Evolutionary conservation across 768 basidiomycete genomes (phyloP).

Genomic region (Baorangia bicolor): DNA sequence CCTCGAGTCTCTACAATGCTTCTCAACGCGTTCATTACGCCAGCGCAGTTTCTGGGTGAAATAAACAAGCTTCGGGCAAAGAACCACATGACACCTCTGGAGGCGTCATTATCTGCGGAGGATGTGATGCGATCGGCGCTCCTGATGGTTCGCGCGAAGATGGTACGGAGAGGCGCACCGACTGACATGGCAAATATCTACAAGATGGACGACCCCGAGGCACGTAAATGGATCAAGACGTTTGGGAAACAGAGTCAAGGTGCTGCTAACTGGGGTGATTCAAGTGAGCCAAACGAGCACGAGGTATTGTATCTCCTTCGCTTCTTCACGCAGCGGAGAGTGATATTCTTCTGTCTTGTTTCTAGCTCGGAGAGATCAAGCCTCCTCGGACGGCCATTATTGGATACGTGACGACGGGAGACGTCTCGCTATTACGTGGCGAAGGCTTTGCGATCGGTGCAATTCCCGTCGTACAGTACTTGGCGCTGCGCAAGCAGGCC

Average conservation of each 20-base stretch:
- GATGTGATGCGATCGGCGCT: constrained; percentile 60
- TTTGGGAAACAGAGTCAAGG: constrained; percentile 20
- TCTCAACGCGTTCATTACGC: constrained; percentile 40
- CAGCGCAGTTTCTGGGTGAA: constrained; percentile 46
- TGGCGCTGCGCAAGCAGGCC: constrained; percentile 54
- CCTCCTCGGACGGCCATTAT: constrained; percentile 52
- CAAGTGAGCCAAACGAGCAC: constrained; percentile 20
- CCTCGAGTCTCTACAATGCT: constrained; percentile 47
- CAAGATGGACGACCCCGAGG: constrained; percentile 53
- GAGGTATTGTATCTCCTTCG: constrained; percentile 27
- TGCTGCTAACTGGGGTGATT: constrained; percentile 14
- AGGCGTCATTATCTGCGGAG: constrained; percentile 33
- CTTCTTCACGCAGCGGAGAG: background rate
- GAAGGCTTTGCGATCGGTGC: constrained; percentile 77
- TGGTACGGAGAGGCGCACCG: constrained; percentile 68
- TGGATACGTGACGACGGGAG: constrained; percentile 84
- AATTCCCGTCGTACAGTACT: constrained; percentile 53
- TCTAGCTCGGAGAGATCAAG: constrained; percentile 45
- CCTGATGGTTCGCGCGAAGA: constrained; percentile 61
- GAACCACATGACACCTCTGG: constrained; percentile 45
- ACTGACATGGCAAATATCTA: constrained; percentile 77
- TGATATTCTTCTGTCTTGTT: background rate
- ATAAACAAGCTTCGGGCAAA: constrained; percentile 61
- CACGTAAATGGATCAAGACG: constrained; percentile 45
- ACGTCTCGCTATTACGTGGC: constrained; percentile 77